A percentile compares a stretch with the other conserved stretches of the same genome.
phyloP scores from a whole-genome alignment of 2,329 filamentous ascomycete species.

The Nemania abortiva region DNA sequence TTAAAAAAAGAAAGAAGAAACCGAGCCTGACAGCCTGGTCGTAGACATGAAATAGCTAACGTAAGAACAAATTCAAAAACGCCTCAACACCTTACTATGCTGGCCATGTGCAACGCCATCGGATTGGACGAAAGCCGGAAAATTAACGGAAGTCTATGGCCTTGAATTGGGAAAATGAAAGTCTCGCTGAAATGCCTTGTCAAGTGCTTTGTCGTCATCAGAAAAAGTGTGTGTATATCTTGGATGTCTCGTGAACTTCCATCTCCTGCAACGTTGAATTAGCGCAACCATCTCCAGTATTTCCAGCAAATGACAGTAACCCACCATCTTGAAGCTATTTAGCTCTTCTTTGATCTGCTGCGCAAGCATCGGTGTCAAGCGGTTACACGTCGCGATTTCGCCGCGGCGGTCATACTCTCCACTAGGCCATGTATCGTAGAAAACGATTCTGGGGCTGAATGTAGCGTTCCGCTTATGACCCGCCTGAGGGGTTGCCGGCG shows the following conservation, averaged over 20 bases:
- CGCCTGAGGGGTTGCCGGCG: slow-evolving; percentile 79
- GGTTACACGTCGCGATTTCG: slow-evolving; percentile 97
- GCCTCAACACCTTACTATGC: slow-evolving; percentile 71
- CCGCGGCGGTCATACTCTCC: slow-evolving; percentile 96
- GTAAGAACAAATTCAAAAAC: slow-evolving; percentile 57
- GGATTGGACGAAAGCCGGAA: slow-evolving; percentile 63
- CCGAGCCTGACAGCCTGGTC: slow-evolving; percentile 38
- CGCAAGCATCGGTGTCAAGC: slow-evolving; percentile 93
- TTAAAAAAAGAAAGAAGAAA: slow-evolving; percentile 43
- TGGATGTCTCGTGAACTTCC: slow-evolving; percentile 99
- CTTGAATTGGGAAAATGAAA: slow-evolving; percentile 42
- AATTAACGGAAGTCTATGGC: slow-evolving; percentile 58
- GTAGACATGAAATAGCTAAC: slow-evolving; percentile 44
- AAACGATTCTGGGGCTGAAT: slow-evolving; percentile 93
- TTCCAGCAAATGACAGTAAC: slow-evolving; percentile 48
- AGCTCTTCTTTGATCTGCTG: slow-evolving; percentile 99
- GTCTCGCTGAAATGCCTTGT: slow-evolving; percentile 49
- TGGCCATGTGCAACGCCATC: slow-evolving; percentile 64
- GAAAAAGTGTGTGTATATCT: slow-evolving; percentile 99
- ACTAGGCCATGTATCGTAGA: slow-evolving; percentile 95
- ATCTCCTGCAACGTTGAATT: slow-evolving; percentile 79
- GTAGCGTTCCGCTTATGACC: slow-evolving; percentile 69
- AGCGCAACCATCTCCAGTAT: slow-evolving; percentile 48
- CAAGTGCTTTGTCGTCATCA: slow-evolving; percentile 66
- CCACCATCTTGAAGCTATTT: slow-evolving; percentile 99